Percentiles rank a stretch among this genome's conserved stretches.
phyloP scores from a whole-genome alignment of 176 grass and related monocot species.

The Saccharum officinarum region DNA sequence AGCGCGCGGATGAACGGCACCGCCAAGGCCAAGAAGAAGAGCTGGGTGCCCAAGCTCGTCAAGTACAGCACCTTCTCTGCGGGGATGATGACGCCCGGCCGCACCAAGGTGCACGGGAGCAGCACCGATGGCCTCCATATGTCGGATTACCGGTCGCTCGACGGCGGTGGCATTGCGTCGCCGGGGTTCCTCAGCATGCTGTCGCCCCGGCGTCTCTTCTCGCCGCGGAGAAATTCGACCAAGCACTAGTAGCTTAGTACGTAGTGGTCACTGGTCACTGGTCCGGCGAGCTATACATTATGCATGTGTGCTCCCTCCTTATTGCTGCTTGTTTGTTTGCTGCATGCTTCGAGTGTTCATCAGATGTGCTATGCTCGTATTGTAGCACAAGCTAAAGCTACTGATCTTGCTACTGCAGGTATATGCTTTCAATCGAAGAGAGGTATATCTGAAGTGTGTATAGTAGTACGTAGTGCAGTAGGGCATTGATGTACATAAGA shows the following conservation, averaged over 20 bases:
- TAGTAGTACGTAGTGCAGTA: not conserved
- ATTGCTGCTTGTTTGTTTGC: not conserved
- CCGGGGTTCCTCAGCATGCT: slow-evolving; percentile 69
- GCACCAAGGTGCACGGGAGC: slow-evolving; percentile 33
- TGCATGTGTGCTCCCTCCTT: not conserved
- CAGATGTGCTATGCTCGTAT: slow-evolving; percentile 6
- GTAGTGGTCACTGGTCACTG: not conserved
- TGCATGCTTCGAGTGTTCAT: slow-evolving; percentile 29
- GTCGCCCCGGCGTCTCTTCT: slow-evolving; percentile 85
- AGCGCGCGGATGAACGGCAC: slow-evolving; percentile 63
- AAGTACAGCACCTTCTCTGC: slow-evolving; percentile 66
- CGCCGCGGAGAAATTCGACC: slow-evolving; percentile 49
- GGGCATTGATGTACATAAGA: slow-evolving; percentile 45
- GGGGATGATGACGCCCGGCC: slow-evolving; percentile 45
- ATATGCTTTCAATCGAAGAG: slow-evolving; percentile 26
- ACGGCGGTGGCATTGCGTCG: slow-evolving; percentile 68
- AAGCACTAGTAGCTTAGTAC: slow-evolving; percentile 29
- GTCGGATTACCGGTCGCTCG: slow-evolving; percentile 73
- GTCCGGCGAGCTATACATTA: not conserved
- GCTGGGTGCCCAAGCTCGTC: slow-evolving; percentile 65
- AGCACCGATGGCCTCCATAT: slow-evolving; percentile 51
- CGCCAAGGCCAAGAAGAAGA: slow-evolving; percentile 35
- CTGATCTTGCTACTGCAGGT: slow-evolving; percentile 36
- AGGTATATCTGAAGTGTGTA: slow-evolving; percentile 20
- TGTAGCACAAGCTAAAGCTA: not conserved